Evolutionary conservation across 208 protist genomes (phyloP), one percentile per base, ranked within the genome.

Genomic region (Trypanosoma boissoni): DNA sequence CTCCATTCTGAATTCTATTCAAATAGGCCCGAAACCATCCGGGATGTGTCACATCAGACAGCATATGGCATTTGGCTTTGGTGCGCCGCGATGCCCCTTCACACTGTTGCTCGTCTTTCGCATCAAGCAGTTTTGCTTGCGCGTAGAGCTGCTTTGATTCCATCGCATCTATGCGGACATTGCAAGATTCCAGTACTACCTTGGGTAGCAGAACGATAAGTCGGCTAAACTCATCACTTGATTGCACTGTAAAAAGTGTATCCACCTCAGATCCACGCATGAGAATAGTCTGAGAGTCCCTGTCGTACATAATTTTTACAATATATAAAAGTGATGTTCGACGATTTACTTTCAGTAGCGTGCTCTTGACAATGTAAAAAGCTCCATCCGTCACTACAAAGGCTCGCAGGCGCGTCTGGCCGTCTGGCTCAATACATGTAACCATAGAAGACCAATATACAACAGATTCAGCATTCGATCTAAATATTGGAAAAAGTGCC

Each of bases 391-490:
- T 81, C n/a, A 87, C 64, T 5, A 76, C 72, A 48, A 86, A 23
- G 27, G 68, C 60, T 39, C 61, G 60, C 4, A 80, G 57, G 12
- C 55, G 60, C n/a, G 68, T 53, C 20, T 61, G 58, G 62, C 61
- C 58, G 46, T 78, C 71, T 28, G 56, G 71, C 27, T 53, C 45
- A 7, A 73, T 52, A 49, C 64, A 63, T 8, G 54, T 68, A 50
- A 80, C 65, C 51, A 80, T 74, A 24, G 73, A 85, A 6, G 78
- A 85, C 73, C 72, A 85, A 62, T 66, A 69, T 18, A 85, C 74
- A 36, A 68, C 41, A 31, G 63, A 71, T 31, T 85, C 78, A 3
- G 63, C 78, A 61, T 85, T 58, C 29, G 44, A 52, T 18, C 70
- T 64, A 46, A 85, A 78, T 20, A 55, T 68, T 6, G 68, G 66